Evolutionary conservation across 352 stramenopile species (phyloP), one percentile per base, ranked within the genome.

Genomic region (Salisapilia sapeloensis): DNA sequence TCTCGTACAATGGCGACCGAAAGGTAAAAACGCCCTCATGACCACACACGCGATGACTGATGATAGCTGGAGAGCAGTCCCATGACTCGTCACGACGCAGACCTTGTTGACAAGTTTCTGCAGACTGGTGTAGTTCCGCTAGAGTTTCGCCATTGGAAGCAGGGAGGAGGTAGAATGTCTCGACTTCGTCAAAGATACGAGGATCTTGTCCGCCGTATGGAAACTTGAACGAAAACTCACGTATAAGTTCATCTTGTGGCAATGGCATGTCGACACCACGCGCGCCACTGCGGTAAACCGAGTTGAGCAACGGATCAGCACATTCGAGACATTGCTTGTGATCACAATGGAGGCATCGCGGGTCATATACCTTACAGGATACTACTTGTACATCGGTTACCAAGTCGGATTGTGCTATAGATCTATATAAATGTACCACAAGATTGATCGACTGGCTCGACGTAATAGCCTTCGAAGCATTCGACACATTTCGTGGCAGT

Each of bases 141-240:
- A n/a, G n/a, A n/a, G n/a, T n/a, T n/a, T n/a, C n/a, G n/a, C n/a
- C n/a, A n/a, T n/a, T n/a, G n/a, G n/a, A n/a, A n/a, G n/a, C n/a
- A n/a, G n/a, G n/a, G n/a, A n/a, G n/a, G 5, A 82, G 45, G 23
- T 39, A 44, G 70, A 64, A 96, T 3, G 60, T 32, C 40, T 97
- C 91, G 9, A 80, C 83, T 38, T 96, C 86, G 49, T 95, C 89
- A 59, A 97, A 97, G 23, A 80, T 63, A 21, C 78, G 59, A 7
- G 69, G 58, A 29, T 87, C 58, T 39, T 93, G 74, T 21, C 76
- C 94, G 9, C 82, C 85, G 51, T 95, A 97, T 20, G 83, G 75
- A 25, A 96, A 79, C 9, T 48, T 63, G 34, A 85, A 74, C 18
- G 77, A 92, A 24, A 97, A 81, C 37, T 96, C 84, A 20, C 91